Evolutionary conservation across 129 eudicot genomes (phyloP), one percentile per base, ranked within the genome.

Genomic region (Chrysanthemum lavandulifolium): DNA sequence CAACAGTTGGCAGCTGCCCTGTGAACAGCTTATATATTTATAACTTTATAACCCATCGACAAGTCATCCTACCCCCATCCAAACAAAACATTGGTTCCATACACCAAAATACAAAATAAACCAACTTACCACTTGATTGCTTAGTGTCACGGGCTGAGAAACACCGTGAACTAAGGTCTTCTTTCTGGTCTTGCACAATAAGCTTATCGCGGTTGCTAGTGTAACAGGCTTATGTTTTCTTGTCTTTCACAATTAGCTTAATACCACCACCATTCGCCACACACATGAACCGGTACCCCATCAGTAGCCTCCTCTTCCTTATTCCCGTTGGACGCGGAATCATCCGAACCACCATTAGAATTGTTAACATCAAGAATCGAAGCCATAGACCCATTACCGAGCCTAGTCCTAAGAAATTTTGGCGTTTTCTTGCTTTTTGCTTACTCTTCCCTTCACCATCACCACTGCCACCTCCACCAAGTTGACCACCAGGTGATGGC

Each of bases 231-330:
- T 40, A 40, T 40, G 79, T 63, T 63, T 76, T 15, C 79, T 45
- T 72, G 79, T 78, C 79, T 48, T 73, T 56, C 48, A 78, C 82
- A 63, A 90, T 67, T 50, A 94, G 89, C 85, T 48, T 90, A 53
- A 84, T 91, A 31, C 97, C 98, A 9, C 97, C 97, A 67, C 97
- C 97, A 64, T 84, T 88, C 84, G 82, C 99, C 99, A 94, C 75
- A 83, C 97, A 19, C 97, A 9, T 88, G 89, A 10, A 73, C 89
- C 16, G 96, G 83, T 73, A 84, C 48, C 31, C 77, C 84, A 63
- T 79, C 87, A 12, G 33, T 65, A 50, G 85, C 18, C 21, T 82
- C 77, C 58, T 3, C 57, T 8, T 78, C 61, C 14, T 53, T 48
- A 21, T 72, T 71, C 62, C 83, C 75, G 50, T 73, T 23, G 71